These are phyloP conservation scores for Xylariaceae sp. DNA, from an alignment of 2,329 filamentous ascomycete species.

Conservation along the genomic window DNA sequence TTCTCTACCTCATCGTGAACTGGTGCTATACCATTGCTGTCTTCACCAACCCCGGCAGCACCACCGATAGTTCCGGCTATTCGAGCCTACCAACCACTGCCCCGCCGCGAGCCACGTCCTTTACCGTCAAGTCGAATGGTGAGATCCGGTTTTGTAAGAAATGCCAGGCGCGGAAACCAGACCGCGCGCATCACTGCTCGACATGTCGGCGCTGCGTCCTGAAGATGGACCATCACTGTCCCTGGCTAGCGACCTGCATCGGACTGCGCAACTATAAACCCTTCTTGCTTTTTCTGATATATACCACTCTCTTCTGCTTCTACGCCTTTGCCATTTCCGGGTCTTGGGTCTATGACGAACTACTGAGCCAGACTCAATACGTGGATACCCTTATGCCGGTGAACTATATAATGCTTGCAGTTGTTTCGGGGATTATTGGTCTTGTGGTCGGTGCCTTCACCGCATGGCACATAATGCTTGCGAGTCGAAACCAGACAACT, in stretches of 20 bases:
- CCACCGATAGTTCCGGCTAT: slow-evolving; percentile 69
- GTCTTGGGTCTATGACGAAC: slow-evolving; percentile 83
- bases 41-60: slow-evolving; percentile 84
- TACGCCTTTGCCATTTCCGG: slow-evolving; percentile 76
- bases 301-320: slow-evolving; percentile 85
- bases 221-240: slow-evolving; percentile 99
- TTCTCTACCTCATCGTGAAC: slow-evolving; percentile 78
- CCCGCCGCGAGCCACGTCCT: slow-evolving; percentile 64
- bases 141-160: slow-evolving; percentile 94
- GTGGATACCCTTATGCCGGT: slow-evolving; percentile 80
- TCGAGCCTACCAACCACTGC: slow-evolving; percentile 78
- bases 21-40: slow-evolving; percentile 91
- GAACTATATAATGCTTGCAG: slow-evolving; percentile 86
- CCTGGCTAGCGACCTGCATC: slow-evolving; percentile 95
- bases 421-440: slow-evolving; percentile 88
- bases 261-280: slow-evolving; percentile 94
- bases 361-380: slow-evolving; percentile 71
- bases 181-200: slow-evolving; percentile 95
- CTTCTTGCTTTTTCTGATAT: slow-evolving; percentile 89
- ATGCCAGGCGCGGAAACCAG: slow-evolving; percentile 91
- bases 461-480: slow-evolving; percentile 85
- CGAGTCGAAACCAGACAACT: slow-evolving; percentile 80
- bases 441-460: slow-evolving; percentile 89
- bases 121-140: slow-evolving; percentile 92
- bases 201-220: slow-evolving; percentile 92